A percentile compares a stretch with the other conserved stretches of the same genome.
Conservation (phyloP, 2,329 filamentous ascomycete species). For the Byssoonygena ceratinophila region DNA sequence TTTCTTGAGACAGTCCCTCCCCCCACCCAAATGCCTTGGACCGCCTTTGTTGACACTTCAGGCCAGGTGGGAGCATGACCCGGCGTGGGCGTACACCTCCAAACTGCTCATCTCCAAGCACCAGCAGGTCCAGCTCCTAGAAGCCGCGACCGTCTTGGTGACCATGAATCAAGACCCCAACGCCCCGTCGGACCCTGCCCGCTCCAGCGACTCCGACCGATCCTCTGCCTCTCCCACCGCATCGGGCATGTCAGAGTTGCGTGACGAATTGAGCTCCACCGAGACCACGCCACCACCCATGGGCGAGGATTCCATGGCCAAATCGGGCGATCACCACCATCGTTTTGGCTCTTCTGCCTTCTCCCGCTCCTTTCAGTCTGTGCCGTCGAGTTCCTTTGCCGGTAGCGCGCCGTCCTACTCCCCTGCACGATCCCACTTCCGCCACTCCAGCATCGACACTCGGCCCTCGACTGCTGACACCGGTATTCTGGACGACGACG, state of each 20-base stretch:
- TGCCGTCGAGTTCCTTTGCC: conserved; percentile 47
- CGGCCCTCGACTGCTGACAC: conserved; percentile 69
- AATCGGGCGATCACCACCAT: conserved; percentile 27
- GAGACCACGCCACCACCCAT: conserved; percentile 88
- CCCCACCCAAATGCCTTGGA: no score
- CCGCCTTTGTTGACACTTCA: conserved; percentile 23
- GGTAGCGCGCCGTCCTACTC: conserved; percentile 42
- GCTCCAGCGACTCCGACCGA: conserved; percentile 62
- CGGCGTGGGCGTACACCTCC: conserved; percentile 93
- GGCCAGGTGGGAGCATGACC: conserved; percentile 95
- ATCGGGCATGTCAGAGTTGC: conserved; percentile 66
- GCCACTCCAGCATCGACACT: conserved; percentile 63
- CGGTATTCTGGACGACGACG: conserved; percentile 65
- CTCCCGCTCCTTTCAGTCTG: conserved; percentile 74
- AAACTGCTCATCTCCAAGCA: conserved; percentile 98
- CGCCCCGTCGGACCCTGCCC: conserved; percentile 54
- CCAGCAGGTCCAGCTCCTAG: conserved; percentile 93
- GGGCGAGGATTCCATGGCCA: conserved; percentile 49
- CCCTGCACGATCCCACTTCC: conserved; percentile 47
- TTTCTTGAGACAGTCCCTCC: no score
- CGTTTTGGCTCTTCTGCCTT: conserved; percentile 46
- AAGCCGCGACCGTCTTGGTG: conserved; percentile 91
- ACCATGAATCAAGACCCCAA: conserved; percentile 63
- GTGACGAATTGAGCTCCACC: conserved; percentile 66
- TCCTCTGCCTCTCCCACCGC: conserved; percentile 73